Evolutionary conservation across 2,329 filamentous ascomycete genomes (phyloP).

Genomic region (Sporothrix mexicana): DNA sequence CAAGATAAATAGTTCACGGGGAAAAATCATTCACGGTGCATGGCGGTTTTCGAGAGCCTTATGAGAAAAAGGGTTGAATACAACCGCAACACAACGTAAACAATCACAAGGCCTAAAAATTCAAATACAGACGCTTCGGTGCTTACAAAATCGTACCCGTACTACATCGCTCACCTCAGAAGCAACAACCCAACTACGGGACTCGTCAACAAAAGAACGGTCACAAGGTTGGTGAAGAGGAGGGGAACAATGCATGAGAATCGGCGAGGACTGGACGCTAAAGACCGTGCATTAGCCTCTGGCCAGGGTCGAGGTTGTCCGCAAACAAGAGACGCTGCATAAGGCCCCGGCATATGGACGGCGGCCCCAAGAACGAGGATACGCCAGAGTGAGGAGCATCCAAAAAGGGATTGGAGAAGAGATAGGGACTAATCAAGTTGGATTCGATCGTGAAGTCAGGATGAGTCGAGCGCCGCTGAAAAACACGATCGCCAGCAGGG

Average conservation of each 20-base stretch:
- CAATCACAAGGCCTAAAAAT: too few species aligned
- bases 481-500: background rate
- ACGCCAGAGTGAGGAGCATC: background rate
- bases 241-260: background rate
- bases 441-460: background rate
- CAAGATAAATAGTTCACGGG: too few species aligned
- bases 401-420: background rate
- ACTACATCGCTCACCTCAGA: background rate
- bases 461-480: background rate
- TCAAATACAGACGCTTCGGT: too few species aligned
- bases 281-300: conserved; percentile 3
- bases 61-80: too few species aligned
- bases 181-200: background rate
- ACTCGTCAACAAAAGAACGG: background rate
- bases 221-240: background rate
- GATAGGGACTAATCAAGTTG: background rate
- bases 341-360: background rate
- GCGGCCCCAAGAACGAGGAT: background rate
- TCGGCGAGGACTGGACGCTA: conserved; percentile 1
- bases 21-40: too few species aligned
- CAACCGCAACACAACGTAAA: too few species aligned
- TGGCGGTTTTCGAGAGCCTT: too few species aligned
- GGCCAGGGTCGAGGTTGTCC: background rate
- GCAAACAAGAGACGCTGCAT: conserved; percentile 2
- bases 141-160: too few species aligned